Base-by-base conservation (phyloP, 768 basidiomycete species). In the Rossbeevera mucosa region DNA sequence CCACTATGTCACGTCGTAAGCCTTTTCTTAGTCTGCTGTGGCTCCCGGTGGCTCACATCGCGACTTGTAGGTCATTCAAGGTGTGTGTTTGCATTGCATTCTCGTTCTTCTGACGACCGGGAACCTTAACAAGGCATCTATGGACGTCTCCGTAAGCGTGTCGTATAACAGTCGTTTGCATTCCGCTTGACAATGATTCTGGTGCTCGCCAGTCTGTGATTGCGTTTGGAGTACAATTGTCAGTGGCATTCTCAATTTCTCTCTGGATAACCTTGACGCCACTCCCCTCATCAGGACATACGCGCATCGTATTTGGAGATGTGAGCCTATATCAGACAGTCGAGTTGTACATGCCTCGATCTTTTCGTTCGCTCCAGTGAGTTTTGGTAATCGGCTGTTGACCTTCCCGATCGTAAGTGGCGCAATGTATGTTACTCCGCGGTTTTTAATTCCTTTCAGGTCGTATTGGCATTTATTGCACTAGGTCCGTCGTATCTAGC, bases 151-250 rank as follows among this genome's bases (percentile, higher is more conserved):
- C 28, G 70, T 69, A 42, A 21, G 64, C 44, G 6, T 11, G 24
- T 20, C 11, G 4, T 14, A 26, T 49, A 16, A 21, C 3, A 8
- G 11, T 25, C 16, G 11, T 24, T n/a, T 18, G 0, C 18, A 26
- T 24, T 13, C 1, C 30, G 22, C 8, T 48, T 25, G 26, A 53
- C 40, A 7, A 25, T 31, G 4, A 25, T 28, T 38, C 30, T 9
- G 13, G 18, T 22, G 7, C 22, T 26, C n/a, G 4, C 16, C 40
- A 71, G 70, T 70, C 67, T 9, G 57, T 62, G 9, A 64, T 72
- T 43, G 70, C 70, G 9, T 71, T 71, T 51, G 62, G 63, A 18
- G 70, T 71, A 38, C 70, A 71, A 60, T 49, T 72, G 70, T 71
- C 36, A 30, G 69, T 51, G 9, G 8, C 11, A 4, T 48, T 30